These are phyloP conservation scores for Rhizopogon vinicolor DNA, from an alignment of 768 basidiomycete species.

Conservation along the genomic window DNA sequence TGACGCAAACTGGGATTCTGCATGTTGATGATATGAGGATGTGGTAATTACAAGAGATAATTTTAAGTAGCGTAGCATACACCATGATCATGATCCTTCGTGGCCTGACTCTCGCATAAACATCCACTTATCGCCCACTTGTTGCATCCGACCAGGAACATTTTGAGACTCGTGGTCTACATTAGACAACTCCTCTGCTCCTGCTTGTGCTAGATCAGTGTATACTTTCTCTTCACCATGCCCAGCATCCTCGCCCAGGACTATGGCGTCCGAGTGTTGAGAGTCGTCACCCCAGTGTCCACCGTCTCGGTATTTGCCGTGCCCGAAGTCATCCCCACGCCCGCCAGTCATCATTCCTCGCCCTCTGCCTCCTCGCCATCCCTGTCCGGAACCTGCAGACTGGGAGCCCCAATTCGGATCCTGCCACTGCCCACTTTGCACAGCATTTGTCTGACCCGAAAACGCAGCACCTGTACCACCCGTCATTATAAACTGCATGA, in stretches of 20 bases:
- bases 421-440: conserved; percentile 21
- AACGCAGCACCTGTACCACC: conserved; percentile 19
- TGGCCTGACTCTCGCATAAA: conserved; percentile 46
- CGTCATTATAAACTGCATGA: conserved; percentile 69
- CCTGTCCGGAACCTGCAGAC: conserved; percentile 29
- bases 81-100: conserved; percentile 15
- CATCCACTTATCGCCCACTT: conserved; percentile 67
- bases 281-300: conserved; percentile 28
- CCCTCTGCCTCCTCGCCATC: conserved; percentile 35
- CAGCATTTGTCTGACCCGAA: conserved; percentile 11
- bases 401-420: conserved; percentile 22
- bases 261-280: conserved; percentile 51
- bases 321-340: conserved; percentile 23
- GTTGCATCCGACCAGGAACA: conserved; percentile 54
- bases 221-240: neutral
- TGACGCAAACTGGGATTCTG: neutral
- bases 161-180: neutral
- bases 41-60: conserved; percentile 1
- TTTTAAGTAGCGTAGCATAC: conserved; percentile 3
- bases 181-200: neutral
- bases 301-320: conserved; percentile 47
- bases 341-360: conserved; percentile 31
- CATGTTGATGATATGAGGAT: neutral
- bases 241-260: conserved; percentile 41
- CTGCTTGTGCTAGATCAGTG: neutral